phyloP scores from a whole-genome alignment of 441 rosid species.

The Erysimum cheiri region DNA sequence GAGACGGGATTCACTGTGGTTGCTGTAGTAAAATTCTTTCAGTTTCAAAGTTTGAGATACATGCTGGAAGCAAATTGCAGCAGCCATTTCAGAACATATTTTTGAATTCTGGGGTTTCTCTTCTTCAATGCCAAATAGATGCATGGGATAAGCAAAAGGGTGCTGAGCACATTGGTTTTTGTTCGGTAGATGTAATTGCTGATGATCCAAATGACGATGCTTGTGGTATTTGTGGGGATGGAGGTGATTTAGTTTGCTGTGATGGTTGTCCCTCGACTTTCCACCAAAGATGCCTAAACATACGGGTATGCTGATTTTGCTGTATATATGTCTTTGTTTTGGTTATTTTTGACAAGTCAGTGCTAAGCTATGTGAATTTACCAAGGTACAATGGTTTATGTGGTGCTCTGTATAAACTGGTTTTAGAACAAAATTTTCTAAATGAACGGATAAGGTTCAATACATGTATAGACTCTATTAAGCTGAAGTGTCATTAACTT shows the following conservation, averaged over 20 bases:
- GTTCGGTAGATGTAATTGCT: slow-evolving; percentile 60
- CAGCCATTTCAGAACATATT: slow-evolving; percentile 84
- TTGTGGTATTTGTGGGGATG: slow-evolving; percentile 93
- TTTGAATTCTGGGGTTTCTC: slow-evolving; percentile 78
- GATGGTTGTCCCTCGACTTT: slow-evolving; percentile 92
- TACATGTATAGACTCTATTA: not conserved
- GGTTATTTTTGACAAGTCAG: not conserved
- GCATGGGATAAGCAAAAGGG: slow-evolving; percentile 76
- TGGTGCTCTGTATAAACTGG: not conserved
- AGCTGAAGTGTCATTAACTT: slow-evolving; percentile 5
- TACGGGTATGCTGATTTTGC: slow-evolving; percentile 54
- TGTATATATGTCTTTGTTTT: slow-evolving; percentile 1
- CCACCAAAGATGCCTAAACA: slow-evolving; percentile 84
- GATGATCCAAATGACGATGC: slow-evolving; percentile 94
- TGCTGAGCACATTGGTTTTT: slow-evolving; percentile 55
- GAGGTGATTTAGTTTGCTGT: slow-evolving; percentile 93
- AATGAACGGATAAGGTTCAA: slow-evolving; percentile 20
- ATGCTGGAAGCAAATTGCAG: slow-evolving; percentile 86
- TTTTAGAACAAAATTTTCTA: not conserved
- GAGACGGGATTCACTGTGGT: slow-evolving; percentile 92
- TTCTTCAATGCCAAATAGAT: slow-evolving; percentile 79
- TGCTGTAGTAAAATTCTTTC: slow-evolving; percentile 91
- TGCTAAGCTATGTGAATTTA: slow-evolving; percentile 3
- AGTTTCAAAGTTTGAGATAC: slow-evolving; percentile 87
- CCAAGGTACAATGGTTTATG: not conserved